These are phyloP conservation scores for Pythium brassicae DNA, from an alignment of 352 stramenopile genomes.

Conservation along the genomic window DNA sequence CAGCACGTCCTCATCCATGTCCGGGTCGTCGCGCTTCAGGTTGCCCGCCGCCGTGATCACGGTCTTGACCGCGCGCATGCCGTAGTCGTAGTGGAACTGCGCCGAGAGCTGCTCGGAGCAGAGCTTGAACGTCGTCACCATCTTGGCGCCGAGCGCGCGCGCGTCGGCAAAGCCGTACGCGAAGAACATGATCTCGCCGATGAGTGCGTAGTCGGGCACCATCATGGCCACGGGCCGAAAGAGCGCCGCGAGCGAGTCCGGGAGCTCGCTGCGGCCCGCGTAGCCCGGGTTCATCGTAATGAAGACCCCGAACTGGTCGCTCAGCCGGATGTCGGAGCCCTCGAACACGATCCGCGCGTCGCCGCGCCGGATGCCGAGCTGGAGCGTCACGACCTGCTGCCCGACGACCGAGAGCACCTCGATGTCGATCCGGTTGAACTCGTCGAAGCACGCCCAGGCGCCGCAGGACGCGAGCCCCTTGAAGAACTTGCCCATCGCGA, in stretches of 20 bases:
- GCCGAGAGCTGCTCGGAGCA: slow-evolving; percentile 88
- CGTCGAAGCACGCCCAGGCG: slow-evolving; percentile 90
- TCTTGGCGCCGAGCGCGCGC: slow-evolving; percentile 63
- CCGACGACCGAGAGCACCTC: slow-evolving; percentile 86
- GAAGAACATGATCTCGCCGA: slow-evolving; percentile 91
- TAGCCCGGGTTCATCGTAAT: slow-evolving; percentile 92
- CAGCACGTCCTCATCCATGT: slow-evolving; percentile 93
- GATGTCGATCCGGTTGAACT: slow-evolving; percentile 90
- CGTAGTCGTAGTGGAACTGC: slow-evolving; percentile 91
- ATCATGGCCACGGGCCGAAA: slow-evolving; percentile 91
- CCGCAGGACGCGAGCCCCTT: slow-evolving; percentile 92
- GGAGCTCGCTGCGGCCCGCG: slow-evolving; percentile 80
- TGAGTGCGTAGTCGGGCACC: slow-evolving; percentile 88
- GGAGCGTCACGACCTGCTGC: slow-evolving; percentile 91
- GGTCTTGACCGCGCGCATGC: slow-evolving; percentile 88
- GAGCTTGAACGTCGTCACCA: slow-evolving; percentile 88
- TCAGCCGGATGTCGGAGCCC: slow-evolving; percentile 93
- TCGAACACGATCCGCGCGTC: slow-evolving; percentile 92
- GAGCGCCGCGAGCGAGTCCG: slow-evolving; percentile 79
- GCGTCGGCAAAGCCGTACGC: slow-evolving; percentile 76
- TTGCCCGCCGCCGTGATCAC: slow-evolving; percentile 87
- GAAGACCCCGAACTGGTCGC: slow-evolving; percentile 88
- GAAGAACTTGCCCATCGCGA: slow-evolving; percentile 95
- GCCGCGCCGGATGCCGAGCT: slow-evolving; percentile 80
- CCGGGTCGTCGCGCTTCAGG: slow-evolving; percentile 88